Evolutionary conservation across 192 early-diverging fungal genomes (phyloP).

Genomic region (Tieghemiomyces parasiticus): DNA sequence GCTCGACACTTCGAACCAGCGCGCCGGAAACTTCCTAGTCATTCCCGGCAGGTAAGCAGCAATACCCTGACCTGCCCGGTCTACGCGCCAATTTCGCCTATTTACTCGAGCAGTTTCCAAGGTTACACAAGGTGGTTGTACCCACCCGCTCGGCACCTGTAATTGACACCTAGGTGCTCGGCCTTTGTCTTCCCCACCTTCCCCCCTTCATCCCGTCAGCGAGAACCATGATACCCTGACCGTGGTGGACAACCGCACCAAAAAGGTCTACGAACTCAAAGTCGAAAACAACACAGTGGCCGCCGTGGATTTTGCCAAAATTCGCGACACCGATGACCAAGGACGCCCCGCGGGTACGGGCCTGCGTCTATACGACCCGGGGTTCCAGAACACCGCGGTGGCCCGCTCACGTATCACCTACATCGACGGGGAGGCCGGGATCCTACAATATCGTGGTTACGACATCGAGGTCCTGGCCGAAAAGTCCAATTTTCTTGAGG

Average conservation of each 20-base stretch:
- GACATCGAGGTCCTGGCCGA: conserved; percentile 49
- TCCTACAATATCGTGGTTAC: conserved; percentile 45
- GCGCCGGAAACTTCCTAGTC: no score
- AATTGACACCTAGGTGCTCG: no score
- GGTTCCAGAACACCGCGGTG: conserved; percentile 47
- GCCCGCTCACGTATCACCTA: conserved; percentile 42
- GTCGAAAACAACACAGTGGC: conserved; percentile 31
- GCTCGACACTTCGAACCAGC: no score
- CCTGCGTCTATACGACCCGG: conserved; percentile 17
- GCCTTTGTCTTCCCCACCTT: no score
- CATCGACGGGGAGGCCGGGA: conserved; percentile 52
- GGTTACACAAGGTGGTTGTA: no score
- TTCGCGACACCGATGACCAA: conserved; percentile 13
- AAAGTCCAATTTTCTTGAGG: conserved; percentile 46
- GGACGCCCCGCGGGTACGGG: conserved; percentile 7
- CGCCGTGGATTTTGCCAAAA: conserved; percentile 19
- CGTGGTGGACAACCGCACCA: conserved; percentile 49
- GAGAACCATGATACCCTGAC: conserved; percentile 33
- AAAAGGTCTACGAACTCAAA: conserved; percentile 34
- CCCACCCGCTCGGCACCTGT: no score
- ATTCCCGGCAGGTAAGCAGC: no score
- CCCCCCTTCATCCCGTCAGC: no score
- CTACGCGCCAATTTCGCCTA: no score
- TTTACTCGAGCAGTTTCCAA: no score
- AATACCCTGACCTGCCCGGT: no score